A percentile compares a stretch with the other conserved stretches of the same genome.
Conservation (phyloP, 129 eudicot genomes). For the Pseudognaphalium luteoalbum region DNA sequence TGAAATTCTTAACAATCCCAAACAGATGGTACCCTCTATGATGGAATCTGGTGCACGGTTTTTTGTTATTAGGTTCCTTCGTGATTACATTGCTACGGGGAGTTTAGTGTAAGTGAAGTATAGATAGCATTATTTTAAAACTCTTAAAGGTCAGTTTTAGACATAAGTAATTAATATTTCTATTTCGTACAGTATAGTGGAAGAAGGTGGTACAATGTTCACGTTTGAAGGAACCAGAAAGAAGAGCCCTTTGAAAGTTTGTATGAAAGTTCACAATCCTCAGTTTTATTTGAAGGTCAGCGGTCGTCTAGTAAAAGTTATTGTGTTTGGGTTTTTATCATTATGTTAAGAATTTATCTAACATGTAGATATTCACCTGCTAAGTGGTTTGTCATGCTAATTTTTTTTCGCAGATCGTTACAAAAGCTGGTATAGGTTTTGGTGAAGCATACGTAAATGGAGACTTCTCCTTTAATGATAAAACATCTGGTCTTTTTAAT, state of each 20-base stretch:
- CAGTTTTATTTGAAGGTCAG: slow-evolving; percentile 85
- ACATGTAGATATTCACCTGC: not conserved
- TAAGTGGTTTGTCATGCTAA: not conserved
- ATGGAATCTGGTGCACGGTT: slow-evolving; percentile 72
- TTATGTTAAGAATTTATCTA: too few relatives aligned
- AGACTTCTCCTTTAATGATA: slow-evolving; percentile 82
- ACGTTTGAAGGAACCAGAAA: slow-evolving; percentile 70
- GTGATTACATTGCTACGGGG: slow-evolving; percentile 55
- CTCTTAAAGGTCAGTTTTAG: not conserved
- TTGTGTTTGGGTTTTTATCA: not conserved
- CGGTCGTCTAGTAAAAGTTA: too few relatives aligned
- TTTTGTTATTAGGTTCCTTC: slow-evolving; percentile 69
- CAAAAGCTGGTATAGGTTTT: slow-evolving; percentile 88
- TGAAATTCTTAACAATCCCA: slow-evolving; percentile 60
- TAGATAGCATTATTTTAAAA: not conserved
- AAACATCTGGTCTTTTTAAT: slow-evolving; percentile 71
- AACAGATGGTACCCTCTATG: slow-evolving; percentile 87
- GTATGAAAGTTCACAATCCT: slow-evolving; percentile 69
- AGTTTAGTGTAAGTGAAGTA: slow-evolving; percentile 65
- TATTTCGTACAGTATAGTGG: slow-evolving; percentile 52
- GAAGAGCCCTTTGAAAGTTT: slow-evolving; percentile 47
- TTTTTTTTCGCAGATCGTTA: slow-evolving; percentile 52
- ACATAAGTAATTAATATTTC: not conserved
- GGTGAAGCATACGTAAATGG: slow-evolving; percentile 95
- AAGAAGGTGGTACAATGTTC: slow-evolving; percentile 81